These are phyloP conservation scores for Colletotrichum sojae DNA, from an alignment of 2,329 filamentous ascomycete species.

Conservation along the genomic window DNA sequence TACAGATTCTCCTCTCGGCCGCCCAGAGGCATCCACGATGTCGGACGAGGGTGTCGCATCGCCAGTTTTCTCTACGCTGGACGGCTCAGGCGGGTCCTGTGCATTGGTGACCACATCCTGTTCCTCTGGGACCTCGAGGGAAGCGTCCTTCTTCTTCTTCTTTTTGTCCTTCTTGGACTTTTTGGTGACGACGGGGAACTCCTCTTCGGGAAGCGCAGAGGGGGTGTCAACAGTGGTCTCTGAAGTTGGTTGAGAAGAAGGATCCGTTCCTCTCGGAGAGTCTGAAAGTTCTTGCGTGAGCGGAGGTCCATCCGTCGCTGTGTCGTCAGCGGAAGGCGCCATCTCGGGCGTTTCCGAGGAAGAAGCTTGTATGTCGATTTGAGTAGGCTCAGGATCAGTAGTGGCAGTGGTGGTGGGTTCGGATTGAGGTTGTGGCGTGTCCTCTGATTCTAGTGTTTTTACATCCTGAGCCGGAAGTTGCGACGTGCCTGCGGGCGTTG, in stretches of 20 bases:
- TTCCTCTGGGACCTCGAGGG: slow-evolving; percentile 1
- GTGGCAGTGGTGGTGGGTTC: too few species aligned
- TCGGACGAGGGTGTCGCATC: not conserved
- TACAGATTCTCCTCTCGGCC: not conserved
- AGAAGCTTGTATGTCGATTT: too few species aligned
- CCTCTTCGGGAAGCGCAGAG: slow-evolving; percentile 40
- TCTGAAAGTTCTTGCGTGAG: not conserved
- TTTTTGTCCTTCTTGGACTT: slow-evolving; percentile 44
- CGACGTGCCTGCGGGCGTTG: too few species aligned
- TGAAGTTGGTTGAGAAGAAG: not conserved
- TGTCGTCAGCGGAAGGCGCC: not conserved
- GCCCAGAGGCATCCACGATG: not conserved
- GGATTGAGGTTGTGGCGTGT: too few species aligned
- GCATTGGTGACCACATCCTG: not conserved
- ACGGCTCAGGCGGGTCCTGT: not conserved
- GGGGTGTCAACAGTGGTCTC: slow-evolving; percentile 40
- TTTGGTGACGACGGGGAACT: slow-evolving; percentile 38
- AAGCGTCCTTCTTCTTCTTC: slow-evolving; percentile 24
- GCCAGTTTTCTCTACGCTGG: not conserved
- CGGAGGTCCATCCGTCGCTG: too few species aligned
- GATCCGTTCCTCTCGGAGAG: not conserved
- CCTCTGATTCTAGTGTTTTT: too few species aligned
- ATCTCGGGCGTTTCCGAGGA: not conserved
- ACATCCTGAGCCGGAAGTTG: too few species aligned
- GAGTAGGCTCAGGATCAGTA: too few species aligned